phyloP scores from a whole-genome alignment of 2,329 filamentous ascomycete species.

The Allantophomopsis lycopodina region DNA sequence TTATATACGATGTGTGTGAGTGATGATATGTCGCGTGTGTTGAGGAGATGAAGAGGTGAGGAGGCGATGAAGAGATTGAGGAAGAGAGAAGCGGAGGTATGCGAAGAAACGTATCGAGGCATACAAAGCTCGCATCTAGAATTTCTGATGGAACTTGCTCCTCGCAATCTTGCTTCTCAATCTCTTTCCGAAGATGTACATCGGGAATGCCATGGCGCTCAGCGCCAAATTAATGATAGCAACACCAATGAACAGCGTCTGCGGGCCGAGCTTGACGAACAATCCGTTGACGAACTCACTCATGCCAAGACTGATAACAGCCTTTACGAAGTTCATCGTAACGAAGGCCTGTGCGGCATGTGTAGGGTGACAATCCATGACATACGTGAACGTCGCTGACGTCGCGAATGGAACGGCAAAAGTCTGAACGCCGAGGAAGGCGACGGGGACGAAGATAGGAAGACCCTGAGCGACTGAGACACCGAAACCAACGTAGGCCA shows the following conservation, averaged over 20 bases:
- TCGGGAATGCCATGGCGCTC: conserved; percentile 9
- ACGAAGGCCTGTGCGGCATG: conserved; percentile 26
- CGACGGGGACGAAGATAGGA: conserved; percentile 19
- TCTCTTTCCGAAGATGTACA: conserved; percentile 17
- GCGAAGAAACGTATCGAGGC: no score
- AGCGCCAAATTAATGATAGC: conserved; percentile 5
- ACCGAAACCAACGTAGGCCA: conserved; percentile 25
- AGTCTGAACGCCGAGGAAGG: conserved; percentile 20
- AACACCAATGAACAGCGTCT: no score
- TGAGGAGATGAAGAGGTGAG: no score
- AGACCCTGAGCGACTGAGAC: conserved; percentile 15
- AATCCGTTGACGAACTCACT: conserved; percentile 8
- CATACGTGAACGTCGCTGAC: conserved; percentile 23
- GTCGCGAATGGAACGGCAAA: conserved; percentile 22
- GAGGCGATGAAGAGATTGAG: no score
- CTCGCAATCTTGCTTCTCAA: conserved; percentile 16
- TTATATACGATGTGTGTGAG: no score
- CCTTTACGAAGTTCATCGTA: conserved; percentile 25
- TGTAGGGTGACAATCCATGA: conserved; percentile 24
- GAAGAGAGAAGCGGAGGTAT: no score
- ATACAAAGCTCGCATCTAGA: neutral
- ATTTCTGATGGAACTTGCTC: conserved; percentile 5
- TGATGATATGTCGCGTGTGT: no score
- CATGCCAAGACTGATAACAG: conserved; percentile 20
- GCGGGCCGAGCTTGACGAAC: no score